Base-by-base conservation (phyloP, 768 basidiomycete genomes). In the Tricholoma sp. region DNA sequence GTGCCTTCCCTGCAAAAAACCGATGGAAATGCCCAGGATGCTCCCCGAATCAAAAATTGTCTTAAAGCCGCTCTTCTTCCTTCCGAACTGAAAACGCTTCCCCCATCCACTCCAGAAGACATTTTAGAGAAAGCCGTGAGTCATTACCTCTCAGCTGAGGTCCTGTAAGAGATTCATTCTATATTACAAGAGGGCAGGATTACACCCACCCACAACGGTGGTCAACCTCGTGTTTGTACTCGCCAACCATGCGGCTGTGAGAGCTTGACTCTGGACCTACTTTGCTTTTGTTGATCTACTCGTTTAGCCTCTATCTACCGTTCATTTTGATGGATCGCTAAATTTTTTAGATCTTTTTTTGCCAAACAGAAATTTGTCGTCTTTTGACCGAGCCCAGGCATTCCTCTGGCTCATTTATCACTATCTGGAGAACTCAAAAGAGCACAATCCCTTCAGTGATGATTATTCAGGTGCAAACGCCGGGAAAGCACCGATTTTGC, bases 1-100 rank as follows among this genome's bases (percentile, higher is more conserved):
- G 84, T 93, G n/a, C 93, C 93, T 9, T 88, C 88, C 31, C 74
- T 94, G 28, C 92, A 94, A 68, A 90, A 89, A 74, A 90, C 91
- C 13, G 86, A 88, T 61, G 89, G 88, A 15, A 92, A 93, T 68
- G 83, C 91, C 6, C 91, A 94, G 68, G 92, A 95, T 68, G 92
- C 92, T 39, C 92, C 93, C 18, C 83, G 93, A 58, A 91, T 95
- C 70, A 95, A 95, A 72, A 91, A 91, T 60, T 89, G 88, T 67
- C 77, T 95, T 51, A 94, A 94, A 67, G 90, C 88, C 37, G 87
- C 88, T 33, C 74, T 88, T 20, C 77, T 93, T 32, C 80, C 88
- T 39, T 80, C 79, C 52, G 92, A 95, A 65, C 72, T 78, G 59
- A 85, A 80, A 67, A 73, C 75, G 1, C 74, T 82, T 44, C 83